Evolutionary conservation across 202 grass and related monocot species (phyloP), one percentile per base, ranked within the genome.

Genomic region (Elaeis oleifera): DNA sequence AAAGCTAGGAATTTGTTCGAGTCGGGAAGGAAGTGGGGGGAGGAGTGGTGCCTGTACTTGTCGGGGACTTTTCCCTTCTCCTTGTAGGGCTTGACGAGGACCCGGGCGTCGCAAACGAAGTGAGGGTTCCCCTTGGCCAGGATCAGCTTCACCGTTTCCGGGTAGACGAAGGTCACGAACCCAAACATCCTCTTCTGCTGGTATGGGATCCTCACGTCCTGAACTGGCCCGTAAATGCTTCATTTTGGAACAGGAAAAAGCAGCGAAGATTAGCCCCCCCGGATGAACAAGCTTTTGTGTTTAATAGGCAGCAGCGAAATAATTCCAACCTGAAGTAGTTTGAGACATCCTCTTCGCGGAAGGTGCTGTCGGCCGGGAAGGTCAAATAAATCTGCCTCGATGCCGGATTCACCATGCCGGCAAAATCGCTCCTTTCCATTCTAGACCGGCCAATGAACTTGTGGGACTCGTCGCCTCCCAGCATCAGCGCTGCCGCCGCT

Each of bases 141-240:
- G 63, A 97, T 97, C 51, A 97, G 65, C 77, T 89, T 97, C 77
- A 97, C 92, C 2, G 92, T 97, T 68, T 97, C 92, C 69, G 92
- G 88, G 80, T 92, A 97, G 48, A 91, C 79, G 71, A 97, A 97
- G 74, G 84, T 97, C 64, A 97, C 92, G 61, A 97, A 97, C 2
- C 92, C 92, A 44, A 97, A 97, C 92, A 97, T 97, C 49, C 92
- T 74, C 81, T 97, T 97, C 63, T 97, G 92, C 75, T 97, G 92
- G 74, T 89, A 97, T 24, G 92, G 92, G 65, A 97, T 97, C 68
- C 92, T 86, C 23, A 97, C 92, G 61, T 92, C 92, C 63, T 97
- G 92, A 18, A 97, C 92, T 0, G 92, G 92, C 57, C 92, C 92
- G 55, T 97, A 97, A 71, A 92, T 97, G 74, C 92, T 95, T 78